Evolutionary conservation across 2,329 filamentous ascomycete species (phyloP), one percentile per base, ranked within the genome.

Genomic region (Sporothrix luriei): DNA sequence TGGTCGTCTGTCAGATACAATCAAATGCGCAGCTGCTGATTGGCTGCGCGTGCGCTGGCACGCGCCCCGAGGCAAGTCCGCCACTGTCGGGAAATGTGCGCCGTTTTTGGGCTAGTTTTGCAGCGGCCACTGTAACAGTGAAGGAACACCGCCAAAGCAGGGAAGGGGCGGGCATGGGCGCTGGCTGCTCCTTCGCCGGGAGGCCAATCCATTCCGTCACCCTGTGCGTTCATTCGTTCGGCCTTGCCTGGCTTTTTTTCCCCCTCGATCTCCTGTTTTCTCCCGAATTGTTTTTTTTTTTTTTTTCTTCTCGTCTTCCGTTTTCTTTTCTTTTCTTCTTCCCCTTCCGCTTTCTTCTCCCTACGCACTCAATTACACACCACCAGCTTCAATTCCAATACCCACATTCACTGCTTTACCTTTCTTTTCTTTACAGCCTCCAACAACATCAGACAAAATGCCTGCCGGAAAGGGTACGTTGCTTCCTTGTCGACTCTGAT

Each of bases 381-480:
- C 65, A 61, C 62, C 61, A 46, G 16, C 29, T 54, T 54, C 59
- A 77, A 71, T 69, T 72, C 73, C 71, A 68, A 64, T 46, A n/a
- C 55, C 21, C 40, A 24, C 38, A 21, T 46, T 21, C 24, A 13
- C 51, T 43, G 2, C 38, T 21, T 3, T 49, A 49, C 57, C 43
- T 68, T 78, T 55, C 26, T 40, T 19, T 43, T 40, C 59, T 29
- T 49, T 62, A 43, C 55, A 19, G 26, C 57, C 16, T 40, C 29
- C 38, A 40, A 49, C 69, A 49, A 62, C 76, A 73, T 46, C 65
- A 54, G 21, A 48, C 78, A 83, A 80, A 78, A 83, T 83, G 78
- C 75, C 74, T 77, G 80, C 78, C 77, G 76, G 78, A 76, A 76
- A 79, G 72, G 82, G 82, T 84, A 82, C n/a, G 62, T 65, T 38